These are phyloP conservation scores for Pseudogymnoascus sp. DNA, from an alignment of 2,329 filamentous ascomycete genomes.

Conservation along the genomic window DNA sequence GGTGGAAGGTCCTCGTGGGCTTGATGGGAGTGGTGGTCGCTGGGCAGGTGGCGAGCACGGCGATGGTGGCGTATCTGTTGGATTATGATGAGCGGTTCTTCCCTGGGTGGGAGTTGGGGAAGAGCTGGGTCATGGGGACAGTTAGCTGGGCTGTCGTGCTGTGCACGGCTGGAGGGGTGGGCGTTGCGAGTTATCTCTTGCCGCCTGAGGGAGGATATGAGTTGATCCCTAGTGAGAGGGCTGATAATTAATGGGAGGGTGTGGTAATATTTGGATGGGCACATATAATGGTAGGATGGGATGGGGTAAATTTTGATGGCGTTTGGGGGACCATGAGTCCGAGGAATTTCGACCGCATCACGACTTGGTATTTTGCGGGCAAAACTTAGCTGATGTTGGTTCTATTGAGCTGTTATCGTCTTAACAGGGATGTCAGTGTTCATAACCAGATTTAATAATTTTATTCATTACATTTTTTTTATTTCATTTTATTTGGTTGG, in stretches of 20 bases:
- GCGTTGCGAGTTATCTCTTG: conserved; percentile 60
- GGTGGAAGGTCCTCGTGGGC: conserved; percentile 69
- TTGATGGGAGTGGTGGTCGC: conserved; percentile 59
- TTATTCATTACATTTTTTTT: neutral
- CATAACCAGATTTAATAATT: neutral
- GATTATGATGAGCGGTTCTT: conserved; percentile 79
- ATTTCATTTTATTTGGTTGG: neutral
- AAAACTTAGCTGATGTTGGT: neutral
- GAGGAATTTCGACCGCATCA: neutral
- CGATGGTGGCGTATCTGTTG: conserved; percentile 75
- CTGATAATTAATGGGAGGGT: neutral
- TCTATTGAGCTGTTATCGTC: neutral
- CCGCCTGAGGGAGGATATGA: conserved; percentile 84
- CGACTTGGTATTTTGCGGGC: neutral
- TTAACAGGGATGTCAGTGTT: neutral
- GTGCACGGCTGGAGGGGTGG: conserved; percentile 50
- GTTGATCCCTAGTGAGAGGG: conserved; percentile 47
- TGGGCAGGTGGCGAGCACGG: conserved; percentile 71
- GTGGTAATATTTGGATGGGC: neutral
- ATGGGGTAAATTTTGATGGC: neutral
- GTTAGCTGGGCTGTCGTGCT: conserved; percentile 48
- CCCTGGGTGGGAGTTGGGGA: conserved; percentile 73
- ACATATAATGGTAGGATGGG: neutral
- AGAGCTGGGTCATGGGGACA: conserved; percentile 66
- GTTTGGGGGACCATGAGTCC: neutral